Base-by-base conservation (phyloP, 257 asterid genomes). In the Fraxinus pennsylvanica region DNA sequence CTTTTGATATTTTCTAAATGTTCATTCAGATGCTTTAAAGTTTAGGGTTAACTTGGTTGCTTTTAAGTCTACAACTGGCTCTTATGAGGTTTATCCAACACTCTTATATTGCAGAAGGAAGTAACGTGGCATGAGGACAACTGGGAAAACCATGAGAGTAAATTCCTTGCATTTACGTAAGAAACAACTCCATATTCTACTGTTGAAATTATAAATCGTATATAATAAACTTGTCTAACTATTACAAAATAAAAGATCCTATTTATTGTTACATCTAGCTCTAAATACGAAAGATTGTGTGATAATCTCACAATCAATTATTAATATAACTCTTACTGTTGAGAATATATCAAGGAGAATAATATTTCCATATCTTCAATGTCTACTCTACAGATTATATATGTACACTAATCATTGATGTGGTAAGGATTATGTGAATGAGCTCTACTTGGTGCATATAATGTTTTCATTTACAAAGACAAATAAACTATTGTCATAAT, bases 121-220 rank as follows among this genome's bases (percentile, higher is more conserved):
- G 91, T 94, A 81, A 92, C 99, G 22, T 94, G 99, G 99, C 99
- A 92, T 47, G 99, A 92, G 84, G 90, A 92, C 85, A 91, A 91
- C 89, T 94, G 99, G 97, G 91, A 77, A 72, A 92, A 92, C 75
- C 27, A 15, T 29, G 99, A 94, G 84, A 92, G 99, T 81, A 94
- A 86, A 93, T 92, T 92, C 86, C 93, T 94, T 33, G 97, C 99
- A 77, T 94, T 94, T 80, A 89, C 96, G 99, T 92, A 90, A 91
- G 99, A 29, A 71, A 47, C 71, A 54, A 74, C 36, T 61, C 79
- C 54, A n/a, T 59, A 59, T 8, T 59, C 32, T 59, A 59, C 67
- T 59, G 52, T 43, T 43, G 52, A 43, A 43, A 43, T 43, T 43
- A 12, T 43, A 13, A 43, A 43, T 14, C 5, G 9, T 14, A 12